Conservation (phyloP, 202 grass and related monocot species). For the Carex arenaria region DNA sequence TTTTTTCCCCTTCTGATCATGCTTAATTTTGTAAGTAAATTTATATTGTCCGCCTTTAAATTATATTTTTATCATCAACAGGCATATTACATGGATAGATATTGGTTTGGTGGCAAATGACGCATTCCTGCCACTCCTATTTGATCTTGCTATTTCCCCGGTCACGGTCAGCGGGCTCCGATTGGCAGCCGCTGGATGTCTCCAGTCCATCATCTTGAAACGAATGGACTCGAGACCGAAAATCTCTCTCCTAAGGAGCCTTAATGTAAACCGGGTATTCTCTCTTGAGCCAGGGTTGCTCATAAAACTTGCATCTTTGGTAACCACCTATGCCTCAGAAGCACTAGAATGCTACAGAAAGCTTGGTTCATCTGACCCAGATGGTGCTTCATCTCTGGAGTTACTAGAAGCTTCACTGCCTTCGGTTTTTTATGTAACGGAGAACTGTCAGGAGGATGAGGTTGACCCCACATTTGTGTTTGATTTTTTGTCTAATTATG, state of each 20-base stretch:
- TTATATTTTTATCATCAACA: not conserved
- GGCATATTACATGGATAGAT: constrained; percentile 89
- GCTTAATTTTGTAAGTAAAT: not conserved
- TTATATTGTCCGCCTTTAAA: not conserved
- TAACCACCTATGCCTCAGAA: constrained; percentile 62
- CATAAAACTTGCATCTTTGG: constrained; percentile 56
- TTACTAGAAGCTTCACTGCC: constrained; percentile 78
- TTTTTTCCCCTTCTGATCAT: not conserved
- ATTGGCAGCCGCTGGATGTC: constrained; percentile 53
- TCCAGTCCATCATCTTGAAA: constrained; percentile 68
- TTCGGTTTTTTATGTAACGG: constrained; percentile 68
- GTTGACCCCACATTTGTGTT: constrained; percentile 61
- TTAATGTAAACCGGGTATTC: constrained; percentile 43
- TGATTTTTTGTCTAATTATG: constrained; percentile 79
- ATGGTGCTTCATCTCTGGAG: constrained; percentile 46
- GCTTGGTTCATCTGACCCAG: constrained; percentile 49
- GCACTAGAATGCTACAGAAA: constrained; percentile 69
- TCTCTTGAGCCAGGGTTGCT: constrained; percentile 44
- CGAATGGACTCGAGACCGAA: constrained; percentile 78
- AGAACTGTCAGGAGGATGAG: constrained; percentile 53
- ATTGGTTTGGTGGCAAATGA: constrained; percentile 78
- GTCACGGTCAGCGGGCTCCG: constrained; percentile 42
- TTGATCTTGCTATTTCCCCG: constrained; percentile 65
- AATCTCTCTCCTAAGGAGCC: constrained; percentile 58
- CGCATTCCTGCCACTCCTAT: constrained; percentile 75